Base-by-base conservation (phyloP, 345 rosid species). In the Populus pruinosa region DNA sequence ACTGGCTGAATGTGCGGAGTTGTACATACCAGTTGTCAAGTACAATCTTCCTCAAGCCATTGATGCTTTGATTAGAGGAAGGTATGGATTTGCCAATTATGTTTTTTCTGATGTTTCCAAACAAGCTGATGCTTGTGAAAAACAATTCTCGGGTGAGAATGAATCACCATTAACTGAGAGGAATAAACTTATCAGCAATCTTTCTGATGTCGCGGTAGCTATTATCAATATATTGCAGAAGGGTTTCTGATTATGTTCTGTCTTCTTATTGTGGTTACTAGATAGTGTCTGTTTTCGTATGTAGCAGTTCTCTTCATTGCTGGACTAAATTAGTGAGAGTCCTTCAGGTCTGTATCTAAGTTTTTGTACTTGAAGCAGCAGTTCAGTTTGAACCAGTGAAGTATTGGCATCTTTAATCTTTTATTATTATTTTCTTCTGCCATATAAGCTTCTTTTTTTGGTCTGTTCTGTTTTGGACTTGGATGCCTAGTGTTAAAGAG, bases 41-140 rank as follows among this genome's bases (percentile, higher is more conserved):
- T 95, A 89, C 80, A 93, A 89, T 55, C 88, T 95, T 13, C 98
- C 99, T 73, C 97, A 95, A 71, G 98, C 96, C 62, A 90, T 89
- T 23, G 87, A 81, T 1, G 94, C 97, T 14, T 81, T 91, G 79
- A 21, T 59, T 38, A 83, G 85, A 56, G 91, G 91, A 0, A 85
- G 81, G 31, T 89, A 80, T 5, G 92, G 85, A 2, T 93, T 95
- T 69, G 92, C 98, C 2, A 73, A 65, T 14, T 88, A 95, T 35
- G 89, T 82, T 0, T 62, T 94, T 5, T 86, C 95, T 13, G 94
- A 91, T 43, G 87, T 91, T 0, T 87, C 80, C 16, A 89, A 90
- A 49, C 88, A 89, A 78, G 91, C 94, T 2, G 86, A 89, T 55
- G 75, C 85, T 1, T 94, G 98, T 13, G 91, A 89, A 68, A 90